These are phyloP conservation scores for Fennellomyces sp. DNA, from an alignment of 371 early-diverging fungal genomes.

Conservation along the genomic window DNA sequence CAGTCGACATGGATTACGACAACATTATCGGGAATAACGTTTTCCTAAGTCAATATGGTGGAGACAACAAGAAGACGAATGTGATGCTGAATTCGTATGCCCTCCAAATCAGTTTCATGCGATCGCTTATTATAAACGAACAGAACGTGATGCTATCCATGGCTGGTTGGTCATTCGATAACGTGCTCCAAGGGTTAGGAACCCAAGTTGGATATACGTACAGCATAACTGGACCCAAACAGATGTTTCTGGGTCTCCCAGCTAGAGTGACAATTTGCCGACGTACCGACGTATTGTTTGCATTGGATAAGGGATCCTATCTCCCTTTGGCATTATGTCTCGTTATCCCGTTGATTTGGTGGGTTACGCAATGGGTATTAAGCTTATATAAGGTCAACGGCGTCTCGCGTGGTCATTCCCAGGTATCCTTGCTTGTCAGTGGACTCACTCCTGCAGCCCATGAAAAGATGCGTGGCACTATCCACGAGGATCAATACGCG, in stretches of 20 bases:
- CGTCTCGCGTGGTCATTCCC: slow-evolving; percentile 19
- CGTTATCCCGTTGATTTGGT: slow-evolving; percentile 12
- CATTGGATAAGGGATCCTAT: neutral
- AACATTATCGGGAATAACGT: slow-evolving; percentile 9
- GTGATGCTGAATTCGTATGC: slow-evolving; percentile 12
- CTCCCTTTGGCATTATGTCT: slow-evolving; percentile 5
- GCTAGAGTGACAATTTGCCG: neutral
- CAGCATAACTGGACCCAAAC: too few relatives aligned
- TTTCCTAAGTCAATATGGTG: neutral
- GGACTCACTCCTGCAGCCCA: slow-evolving; percentile 8
- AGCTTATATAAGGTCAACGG: slow-evolving; percentile 10
- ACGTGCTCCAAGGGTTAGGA: too few relatives aligned
- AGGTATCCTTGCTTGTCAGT: slow-evolving; percentile 12
- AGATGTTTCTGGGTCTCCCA: too few relatives aligned
- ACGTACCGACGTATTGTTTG: neutral
- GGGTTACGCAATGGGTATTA: slow-evolving; percentile 8
- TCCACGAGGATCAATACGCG: slow-evolving; percentile 10
- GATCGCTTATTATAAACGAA: neutral
- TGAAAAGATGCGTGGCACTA: neutral
- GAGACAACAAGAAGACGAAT: neutral
- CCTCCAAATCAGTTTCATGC: slow-evolving; percentile 7
- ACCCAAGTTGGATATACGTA: too few relatives aligned
- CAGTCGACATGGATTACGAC: slow-evolving; percentile 11
- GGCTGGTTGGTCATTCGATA: too few relatives aligned
- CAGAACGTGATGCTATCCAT: too few relatives aligned